Base-by-base conservation (phyloP, 2,329 filamentous ascomycete species). In the Cordyceps cateniannulata region DNA sequence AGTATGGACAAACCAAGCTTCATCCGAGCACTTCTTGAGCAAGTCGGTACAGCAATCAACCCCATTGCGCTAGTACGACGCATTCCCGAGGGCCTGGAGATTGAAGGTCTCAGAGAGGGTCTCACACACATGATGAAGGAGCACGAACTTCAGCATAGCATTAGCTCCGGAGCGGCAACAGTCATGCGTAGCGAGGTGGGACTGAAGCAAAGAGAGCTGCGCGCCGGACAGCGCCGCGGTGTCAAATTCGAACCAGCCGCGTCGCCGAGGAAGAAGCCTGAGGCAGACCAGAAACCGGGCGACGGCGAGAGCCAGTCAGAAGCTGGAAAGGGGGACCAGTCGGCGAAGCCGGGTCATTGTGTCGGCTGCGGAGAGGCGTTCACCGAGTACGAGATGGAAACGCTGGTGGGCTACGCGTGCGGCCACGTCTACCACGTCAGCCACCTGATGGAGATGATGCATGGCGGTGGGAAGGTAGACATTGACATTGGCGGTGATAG, bases 1-100 rank as follows among this genome's bases (percentile, higher is more conserved):
- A 93, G 90, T 63, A 98, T 99, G 95, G 92, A 97, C 75, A 96
- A 97, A 70, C 95, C 95, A 1, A 85, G 85, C 45, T 99, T 99
- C 75, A 98, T 99, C 66, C 88, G 91, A 14, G 93, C 90, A 0
- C 79, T 99, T 3, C 84, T 99, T 0, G 91, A 96, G 69, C 91
- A 98, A 75, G 93, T 96, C 1, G 95, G 95, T 40, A 98, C 93
- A 1, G 86, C 91, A 1, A 95, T 99, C 69, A 88, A 98, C 69
- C 95, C 95, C 0, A 93, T 98, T 64, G 89, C 88, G 18, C 84
- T 99, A 3, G 91, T 99, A 6, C 83, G 90, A 16, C 85, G 93
- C 5, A 99, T 99, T 29, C 95, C 95, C 0, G 91, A 96, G 69
- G 93, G 95, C 0, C 80, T 99, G 0, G 91, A 97, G 70, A 96